Percentiles rank a stretch among this genome's conserved stretches.
Evolutionary conservation across 1,284 basidiomycete genomes (phyloP).

Genomic region (Malassezia yamatoensis): DNA sequence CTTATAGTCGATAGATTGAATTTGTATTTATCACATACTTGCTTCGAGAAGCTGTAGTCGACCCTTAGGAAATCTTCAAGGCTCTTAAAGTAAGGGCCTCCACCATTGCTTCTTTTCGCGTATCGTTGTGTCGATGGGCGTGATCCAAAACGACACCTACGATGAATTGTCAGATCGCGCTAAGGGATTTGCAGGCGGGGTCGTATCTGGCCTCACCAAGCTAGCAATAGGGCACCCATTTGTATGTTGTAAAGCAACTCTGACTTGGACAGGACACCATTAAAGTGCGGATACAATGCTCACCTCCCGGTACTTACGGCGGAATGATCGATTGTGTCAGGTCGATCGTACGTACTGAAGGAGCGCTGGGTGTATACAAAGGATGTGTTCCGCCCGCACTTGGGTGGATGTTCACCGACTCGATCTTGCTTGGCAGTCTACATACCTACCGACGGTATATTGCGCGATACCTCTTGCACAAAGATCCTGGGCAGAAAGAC

Average conservation of each 20-base stretch:
- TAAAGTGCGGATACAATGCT: slow-evolving; percentile 65
- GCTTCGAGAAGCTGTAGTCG: not conserved
- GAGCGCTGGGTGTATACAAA: slow-evolving; percentile 47
- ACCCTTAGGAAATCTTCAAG: not conserved
- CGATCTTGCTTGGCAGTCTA: slow-evolving; percentile 63
- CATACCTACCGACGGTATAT: slow-evolving; percentile 35
- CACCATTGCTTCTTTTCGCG: too few relatives aligned
- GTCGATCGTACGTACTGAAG: slow-evolving; percentile 58
- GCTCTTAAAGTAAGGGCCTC: too few relatives aligned
- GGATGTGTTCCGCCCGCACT: slow-evolving; percentile 60
- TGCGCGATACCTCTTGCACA: slow-evolving; percentile 10
- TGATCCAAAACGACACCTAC: not conserved
- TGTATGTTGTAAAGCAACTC: slow-evolving; percentile 1
- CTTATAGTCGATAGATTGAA: too few relatives aligned
- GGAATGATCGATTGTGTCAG: slow-evolving; percentile 61
- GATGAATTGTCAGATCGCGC: slow-evolving; percentile 13
- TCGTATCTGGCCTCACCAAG: slow-evolving; percentile 49
- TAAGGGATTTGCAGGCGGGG: slow-evolving; percentile 49
- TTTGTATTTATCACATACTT: too few relatives aligned
- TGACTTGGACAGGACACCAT: slow-evolving; percentile 54
- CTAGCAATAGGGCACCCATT: slow-evolving; percentile 50
- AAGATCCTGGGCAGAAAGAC: slow-evolving; percentile 16
- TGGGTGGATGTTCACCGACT: slow-evolving; percentile 67
- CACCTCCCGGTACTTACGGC: slow-evolving; percentile 60
- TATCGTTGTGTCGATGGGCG: too few relatives aligned